Evolutionary conservation across 345 rosid species (phyloP), one percentile per base, ranked within the genome.

Genomic region (Populus tremula): DNA sequence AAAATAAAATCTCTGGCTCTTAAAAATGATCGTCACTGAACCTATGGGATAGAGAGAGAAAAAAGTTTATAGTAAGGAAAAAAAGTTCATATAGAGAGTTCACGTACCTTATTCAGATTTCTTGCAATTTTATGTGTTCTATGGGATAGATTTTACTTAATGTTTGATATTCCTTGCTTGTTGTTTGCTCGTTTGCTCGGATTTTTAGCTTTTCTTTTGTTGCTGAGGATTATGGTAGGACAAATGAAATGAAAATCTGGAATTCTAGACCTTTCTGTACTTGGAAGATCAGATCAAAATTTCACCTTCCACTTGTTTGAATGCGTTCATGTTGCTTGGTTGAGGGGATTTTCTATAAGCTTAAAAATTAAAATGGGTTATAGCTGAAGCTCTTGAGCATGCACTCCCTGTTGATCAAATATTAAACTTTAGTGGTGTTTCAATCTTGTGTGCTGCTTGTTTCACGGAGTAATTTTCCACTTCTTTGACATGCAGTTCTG

Each of bases 401-500:
- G 35, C 62, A 31, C 70, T 75, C 6, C 75, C 36, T 67, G 9
- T 54, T 62, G 45, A 29, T 41, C 2, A 47, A 33, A 59, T 18
- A 23, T 59, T 45, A 13, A 31, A 70, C 50, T 27, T 8, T 31
- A 71, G 31, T 29, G 20, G 63, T 78, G 61, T 41, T 35, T 13
- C 36, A 64, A 31, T 66, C 36, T 23, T 53, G 67, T 11, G 4
- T 67, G 82, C 59, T 66, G 35, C 67, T 82, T 75, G 73, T 84
- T 88, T 85, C 92, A 64, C 68, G 72, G 77, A 85, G 90, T 93
- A 91, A 91, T 87, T 86, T 82, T 82, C 82, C 86, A 86, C 83
- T 85, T 84, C 79, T 83, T 91, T 93, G 94, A 93, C 93, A 79
- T 91, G 96, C 92, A 90, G 97, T 93, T 90, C 80, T 92, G 84